Percentiles rank a stretch among this genome's conserved stretches.
Evolutionary conservation across 495 filamentous ascomycete genomes (phyloP).

Genomic region (Neurospora discreta): DNA sequence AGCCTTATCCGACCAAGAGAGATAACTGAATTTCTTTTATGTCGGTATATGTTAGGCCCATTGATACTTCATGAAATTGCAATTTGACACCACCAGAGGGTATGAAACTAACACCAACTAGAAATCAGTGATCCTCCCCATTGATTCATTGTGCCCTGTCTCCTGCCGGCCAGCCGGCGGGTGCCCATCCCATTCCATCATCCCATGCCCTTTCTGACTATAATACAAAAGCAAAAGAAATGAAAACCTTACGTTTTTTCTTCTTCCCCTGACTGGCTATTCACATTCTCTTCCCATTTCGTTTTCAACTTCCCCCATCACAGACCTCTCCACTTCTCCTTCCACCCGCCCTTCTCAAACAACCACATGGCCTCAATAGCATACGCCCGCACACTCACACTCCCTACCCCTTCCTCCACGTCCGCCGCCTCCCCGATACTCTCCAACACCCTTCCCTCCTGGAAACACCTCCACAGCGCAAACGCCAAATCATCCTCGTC

Average conservation of each 20-base stretch:
- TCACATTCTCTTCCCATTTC: not conserved
- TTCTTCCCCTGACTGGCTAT: too few relatives aligned
- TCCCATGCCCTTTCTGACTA: too few relatives aligned
- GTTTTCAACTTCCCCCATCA: not conserved
- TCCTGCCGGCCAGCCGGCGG: not conserved
- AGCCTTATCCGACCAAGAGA: too few relatives aligned
- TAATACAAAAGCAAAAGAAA: not conserved
- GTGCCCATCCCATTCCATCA: not conserved
- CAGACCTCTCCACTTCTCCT: conserved; percentile 31
- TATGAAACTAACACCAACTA: not conserved
- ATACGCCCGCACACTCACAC: conserved; percentile 58
- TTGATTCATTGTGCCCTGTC: not conserved
- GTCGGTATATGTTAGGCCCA: not conserved
- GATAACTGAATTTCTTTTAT: too few relatives aligned
- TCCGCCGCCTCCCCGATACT: conserved; percentile 56
- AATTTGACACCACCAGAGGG: not conserved
- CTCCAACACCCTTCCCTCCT: conserved; percentile 63
- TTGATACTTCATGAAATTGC: not conserved
- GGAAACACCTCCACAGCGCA: conserved; percentile 67
- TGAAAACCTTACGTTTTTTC: too few relatives aligned
- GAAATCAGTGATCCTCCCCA: not conserved
- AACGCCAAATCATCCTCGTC: conserved; percentile 38
- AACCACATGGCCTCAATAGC: conserved; percentile 88
- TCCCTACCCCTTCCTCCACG: conserved; percentile 38
- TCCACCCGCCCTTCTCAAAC: conserved; percentile 69